These are phyloP conservation scores for Gymnopilus dilepis DNA, from an alignment of 768 basidiomycete species.

Conservation along the genomic window DNA sequence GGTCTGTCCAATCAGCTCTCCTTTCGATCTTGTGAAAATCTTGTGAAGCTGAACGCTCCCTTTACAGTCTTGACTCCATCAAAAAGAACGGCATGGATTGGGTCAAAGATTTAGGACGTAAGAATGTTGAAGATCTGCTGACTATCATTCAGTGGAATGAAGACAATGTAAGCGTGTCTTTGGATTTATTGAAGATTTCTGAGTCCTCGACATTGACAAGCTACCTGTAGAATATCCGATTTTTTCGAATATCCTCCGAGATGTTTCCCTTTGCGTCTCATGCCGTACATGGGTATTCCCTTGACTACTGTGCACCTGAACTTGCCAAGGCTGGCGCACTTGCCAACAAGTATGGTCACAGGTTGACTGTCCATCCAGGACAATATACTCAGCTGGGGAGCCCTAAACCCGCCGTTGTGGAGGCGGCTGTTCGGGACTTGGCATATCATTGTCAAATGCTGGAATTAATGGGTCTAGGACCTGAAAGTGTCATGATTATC, in stretches of 20 bases:
- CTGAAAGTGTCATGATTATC: slow-evolving; percentile 89
- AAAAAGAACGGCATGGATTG: slow-evolving; percentile 81
- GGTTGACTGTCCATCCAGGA: slow-evolving; percentile 88
- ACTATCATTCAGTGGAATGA: slow-evolving; percentile 92
- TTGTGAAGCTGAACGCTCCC: slow-evolving; percentile 22
- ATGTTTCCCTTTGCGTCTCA: slow-evolving; percentile 96
- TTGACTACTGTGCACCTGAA: slow-evolving; percentile 70
- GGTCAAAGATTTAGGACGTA: slow-evolving; percentile 79
- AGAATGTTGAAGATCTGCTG: slow-evolving; percentile 74
- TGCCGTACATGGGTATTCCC: slow-evolving; percentile 75
- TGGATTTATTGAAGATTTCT: neutral
- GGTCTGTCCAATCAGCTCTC: slow-evolving; percentile 35
- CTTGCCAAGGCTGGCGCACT: slow-evolving; percentile 65
- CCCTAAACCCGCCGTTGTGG: slow-evolving; percentile 75
- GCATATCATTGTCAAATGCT: slow-evolving; percentile 89
- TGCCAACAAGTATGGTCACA: slow-evolving; percentile 72
- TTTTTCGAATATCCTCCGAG: slow-evolving; percentile 87
- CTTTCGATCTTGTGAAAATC: neutral
- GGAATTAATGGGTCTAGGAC: slow-evolving; percentile 79
- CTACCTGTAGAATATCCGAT: slow-evolving; percentile 65
- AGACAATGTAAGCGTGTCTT: slow-evolving; percentile 66
- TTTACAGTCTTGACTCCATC: slow-evolving; percentile 72
- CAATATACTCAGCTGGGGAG: slow-evolving; percentile 87
- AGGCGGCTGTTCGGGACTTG: slow-evolving; percentile 79
- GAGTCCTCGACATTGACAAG: neutral